These are phyloP conservation scores for Entophlyctis luteolus DNA, from an alignment of 192 early-diverging fungal species.

Conservation along the genomic window DNA sequence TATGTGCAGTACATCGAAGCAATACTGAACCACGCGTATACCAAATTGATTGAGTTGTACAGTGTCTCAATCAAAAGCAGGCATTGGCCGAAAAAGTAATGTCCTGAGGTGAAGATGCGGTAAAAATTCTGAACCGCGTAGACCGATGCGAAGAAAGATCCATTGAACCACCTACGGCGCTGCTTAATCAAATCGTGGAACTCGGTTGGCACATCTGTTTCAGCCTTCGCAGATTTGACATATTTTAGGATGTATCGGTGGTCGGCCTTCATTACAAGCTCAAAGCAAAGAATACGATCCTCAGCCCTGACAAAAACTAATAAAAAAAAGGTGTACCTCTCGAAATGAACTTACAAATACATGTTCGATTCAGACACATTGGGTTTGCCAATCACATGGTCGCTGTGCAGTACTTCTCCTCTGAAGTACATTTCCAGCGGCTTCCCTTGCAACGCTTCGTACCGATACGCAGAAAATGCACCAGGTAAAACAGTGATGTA, in stretches of 20 bases:
- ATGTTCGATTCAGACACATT: conserved; percentile 39
- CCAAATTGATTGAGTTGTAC: conserved; percentile 65
- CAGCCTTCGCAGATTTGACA: conserved; percentile 59
- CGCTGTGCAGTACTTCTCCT: conserved; percentile 61
- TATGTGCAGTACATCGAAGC: conserved; percentile 58
- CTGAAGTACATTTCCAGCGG: conserved; percentile 69
- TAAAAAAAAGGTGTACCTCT: too few species aligned
- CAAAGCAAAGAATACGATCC: conserved; percentile 82
- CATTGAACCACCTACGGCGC: conserved; percentile 77
- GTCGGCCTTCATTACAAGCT: conserved; percentile 65
- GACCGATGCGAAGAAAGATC: conserved; percentile 72
- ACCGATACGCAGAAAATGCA: conserved; percentile 75
- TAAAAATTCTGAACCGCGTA: conserved; percentile 59
- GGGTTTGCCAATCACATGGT: too few species aligned
- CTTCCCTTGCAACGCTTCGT: conserved; percentile 55
- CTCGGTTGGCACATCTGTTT: conserved; percentile 71
- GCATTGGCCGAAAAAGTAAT: conserved; percentile 47
- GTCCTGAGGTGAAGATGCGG: conserved; percentile 55
- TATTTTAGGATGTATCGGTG: conserved; percentile 65
- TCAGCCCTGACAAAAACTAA: conserved; percentile 56
- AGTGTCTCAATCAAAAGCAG: conserved; percentile 57
- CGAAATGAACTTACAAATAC: conserved; percentile 3
- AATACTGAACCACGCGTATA: conserved; percentile 41
- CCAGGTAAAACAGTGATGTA: conserved; percentile 80
- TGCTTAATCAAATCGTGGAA: conserved; percentile 76